These are phyloP conservation scores for Dillenia turbinata DNA, from an alignment of 164 flowering plant genomes.

Conservation along the genomic window DNA sequence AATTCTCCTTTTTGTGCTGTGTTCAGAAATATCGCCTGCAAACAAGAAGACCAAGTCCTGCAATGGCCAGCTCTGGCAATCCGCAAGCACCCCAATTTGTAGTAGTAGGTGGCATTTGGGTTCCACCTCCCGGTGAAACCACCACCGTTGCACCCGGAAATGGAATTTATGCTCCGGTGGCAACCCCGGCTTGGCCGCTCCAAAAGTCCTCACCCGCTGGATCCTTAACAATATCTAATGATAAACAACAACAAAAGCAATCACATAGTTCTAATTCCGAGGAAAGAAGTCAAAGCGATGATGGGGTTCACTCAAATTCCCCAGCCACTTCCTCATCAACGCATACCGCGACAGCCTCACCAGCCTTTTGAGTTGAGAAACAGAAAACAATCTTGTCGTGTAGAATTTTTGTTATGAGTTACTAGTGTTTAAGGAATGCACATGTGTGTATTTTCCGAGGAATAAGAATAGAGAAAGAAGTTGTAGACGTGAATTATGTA, in stretches of 20 bases:
- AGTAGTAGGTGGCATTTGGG: constrained; percentile 82
- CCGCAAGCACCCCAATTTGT: constrained; percentile 60
- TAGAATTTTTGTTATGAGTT: too few relatives aligned
- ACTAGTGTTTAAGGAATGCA: too few relatives aligned
- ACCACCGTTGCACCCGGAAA: constrained; percentile 14
- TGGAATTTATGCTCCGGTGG: constrained; percentile 47
- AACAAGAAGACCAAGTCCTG: constrained; percentile 54
- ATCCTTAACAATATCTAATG: too few relatives aligned
- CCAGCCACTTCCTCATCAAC: constrained; percentile 55
- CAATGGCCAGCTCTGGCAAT: constrained; percentile 30
- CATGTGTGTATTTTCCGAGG: too few relatives aligned
- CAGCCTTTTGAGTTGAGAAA: constrained; percentile 6
- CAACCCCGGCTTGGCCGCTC: constrained; percentile 1
- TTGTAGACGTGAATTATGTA: too few relatives aligned
- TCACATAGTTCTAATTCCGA: constrained; percentile 22
- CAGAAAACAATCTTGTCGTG: too few relatives aligned
- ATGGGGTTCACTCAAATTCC: constrained; percentile 25
- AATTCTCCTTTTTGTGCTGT: too few relatives aligned
- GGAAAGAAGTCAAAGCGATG: constrained; percentile 23
- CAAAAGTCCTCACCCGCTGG: neutral
- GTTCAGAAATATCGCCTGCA: constrained; percentile 75
- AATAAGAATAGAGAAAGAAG: too few relatives aligned
- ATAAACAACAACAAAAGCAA: constrained; percentile 15
- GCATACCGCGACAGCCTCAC: constrained; percentile 40
- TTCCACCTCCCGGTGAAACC: constrained; percentile 43